Evolutionary conservation across 768 basidiomycete genomes (phyloP), one percentile per base, ranked within the genome.

Genomic region (Rhodosporidiobolus odoratus): DNA sequence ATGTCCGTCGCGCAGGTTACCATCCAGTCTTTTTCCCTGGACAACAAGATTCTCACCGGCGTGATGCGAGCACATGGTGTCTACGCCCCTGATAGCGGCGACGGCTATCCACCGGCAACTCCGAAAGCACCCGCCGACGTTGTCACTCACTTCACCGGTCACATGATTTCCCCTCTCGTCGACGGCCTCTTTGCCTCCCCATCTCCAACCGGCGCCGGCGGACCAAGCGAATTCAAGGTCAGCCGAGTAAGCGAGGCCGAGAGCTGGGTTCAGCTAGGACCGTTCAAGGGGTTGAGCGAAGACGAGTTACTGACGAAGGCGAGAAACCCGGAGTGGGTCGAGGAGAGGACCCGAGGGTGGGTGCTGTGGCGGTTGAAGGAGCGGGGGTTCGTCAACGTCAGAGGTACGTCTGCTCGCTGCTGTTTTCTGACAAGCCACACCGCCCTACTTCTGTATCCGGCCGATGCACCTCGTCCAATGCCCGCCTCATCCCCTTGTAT

Each of bases 281-380:
- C 76, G 10, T 77, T 77, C 72, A 62, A 63, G 37, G 68, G 56
- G 4, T 30, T 73, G 35, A 32, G 17, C 16, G 58, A 53, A 57
- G 59, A 59, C 25, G 76, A 75, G 35, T 32, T 77, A n/a, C 48
- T 62, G 17, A 19, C 27, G 32, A 19, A 19, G 12, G 62, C 48
- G 16, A 35, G 59, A 32, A 65, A 62, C 27, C 30, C 30, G 23
- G 15, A 32, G 38, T 77, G 76, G 76, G n/a, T 66, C 21, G 54
- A 72, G 48, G 52, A 66, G 47, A 45, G 2, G 45, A 56, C 67
- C 47, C 17, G 27, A 17, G 74, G 72, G 35, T 77, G 74, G 72
- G 58, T 77, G 9, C 35, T 77, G 17, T 75, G 68, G 67, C 38
- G 74, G 45, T 75, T 72, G 74, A 75, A 77, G 66, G 76, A 75